Conservation (phyloP, 192 early-diverging fungal species). For the Podila verticillata region DNA sequence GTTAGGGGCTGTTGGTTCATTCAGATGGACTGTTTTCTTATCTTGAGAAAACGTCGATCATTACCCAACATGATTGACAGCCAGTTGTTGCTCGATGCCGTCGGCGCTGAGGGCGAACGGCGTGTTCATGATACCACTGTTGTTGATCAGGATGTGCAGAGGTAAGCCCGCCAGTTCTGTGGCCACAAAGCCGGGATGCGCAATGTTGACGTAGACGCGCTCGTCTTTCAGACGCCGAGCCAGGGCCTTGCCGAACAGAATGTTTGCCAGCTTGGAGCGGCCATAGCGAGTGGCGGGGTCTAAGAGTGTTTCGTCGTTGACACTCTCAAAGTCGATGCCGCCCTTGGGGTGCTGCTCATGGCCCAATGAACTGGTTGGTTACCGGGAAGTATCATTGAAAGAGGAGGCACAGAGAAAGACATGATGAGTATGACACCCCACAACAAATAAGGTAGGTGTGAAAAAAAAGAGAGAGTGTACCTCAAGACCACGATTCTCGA, state of each 20-base stretch:
- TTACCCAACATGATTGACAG: neutral
- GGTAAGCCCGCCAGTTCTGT: constrained; percentile 39
- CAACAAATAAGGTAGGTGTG: too few relatives aligned
- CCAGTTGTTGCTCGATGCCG: neutral
- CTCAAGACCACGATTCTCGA: constrained; percentile 43
- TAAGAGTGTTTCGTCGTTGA: constrained; percentile 44
- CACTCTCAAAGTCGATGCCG: constrained; percentile 51
- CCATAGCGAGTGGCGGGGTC: constrained; percentile 40
- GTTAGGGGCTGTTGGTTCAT: too few relatives aligned
- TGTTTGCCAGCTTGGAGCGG: constrained; percentile 60
- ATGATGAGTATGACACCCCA: too few relatives aligned
- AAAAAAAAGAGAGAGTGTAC: too few relatives aligned
- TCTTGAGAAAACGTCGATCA: neutral
- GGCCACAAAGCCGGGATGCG: constrained; percentile 43
- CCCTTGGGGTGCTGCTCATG: constrained; percentile 18
- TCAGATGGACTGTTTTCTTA: too few relatives aligned
- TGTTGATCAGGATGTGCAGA: constrained; percentile 1
- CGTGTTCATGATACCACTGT: neutral
- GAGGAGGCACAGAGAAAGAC: too few relatives aligned
- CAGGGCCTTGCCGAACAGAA: constrained; percentile 59
- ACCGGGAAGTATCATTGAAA: too few relatives aligned
- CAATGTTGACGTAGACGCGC: constrained; percentile 13
- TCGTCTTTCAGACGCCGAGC: constrained; percentile 23
- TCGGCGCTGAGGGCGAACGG: neutral
- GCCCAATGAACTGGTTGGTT: constrained; percentile 14